Base-by-base conservation (phyloP, 805 yeast species). In the Sugiyamaella floridensis region DNA sequence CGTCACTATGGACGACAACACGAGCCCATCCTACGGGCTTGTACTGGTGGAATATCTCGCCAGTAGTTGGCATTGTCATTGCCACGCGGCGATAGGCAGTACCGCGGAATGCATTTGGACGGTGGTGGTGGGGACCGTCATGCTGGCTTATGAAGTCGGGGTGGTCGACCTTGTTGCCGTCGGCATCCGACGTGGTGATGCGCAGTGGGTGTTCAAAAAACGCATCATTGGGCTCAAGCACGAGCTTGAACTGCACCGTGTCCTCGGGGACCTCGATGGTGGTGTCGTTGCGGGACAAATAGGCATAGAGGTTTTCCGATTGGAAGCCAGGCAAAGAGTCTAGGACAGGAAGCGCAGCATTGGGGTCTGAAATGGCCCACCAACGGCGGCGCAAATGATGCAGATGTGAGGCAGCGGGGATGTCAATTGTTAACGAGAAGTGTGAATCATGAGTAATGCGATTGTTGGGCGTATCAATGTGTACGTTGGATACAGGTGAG, bases 11-110 rank as follows among this genome's bases (percentile, higher is more conserved):
- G 22, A 65, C 57, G 4, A 59, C 54, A 12, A 65, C 48, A 15
- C 71, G 59, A 12, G 71, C 67, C 68, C 67, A 65, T 6, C 71
- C 71, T 2, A 67, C 69, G 11, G 56, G 56, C 20, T 43, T 46
- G 54, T 57, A 66, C 16, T 50, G 42, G 8, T 45, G 40, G n/a
- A 43, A 22, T 3, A 49, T 50, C 20, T 54, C 42, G 3, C 60
- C 60, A 16, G 57, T 46, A 4, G 47, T 22, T n/a, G 52, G 50
- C 14, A 55, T 43, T 28, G 53, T 53, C 4, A 49, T 32, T 3
- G 48, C 45, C n/a, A 59, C 55, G 18, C 49, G 47, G n/a, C 69
- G 57, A 43, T 58, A 66, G 2, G 67, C 69, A 1, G 48, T 43
- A 29, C 69, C 69, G n/a, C 55, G 55, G 49, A 49, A 60, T 11